Evolutionary conservation across 2,329 filamentous ascomycete species (phyloP), one percentile per base, ranked within the genome.

Genomic region (Xylariaceae sp.): DNA sequence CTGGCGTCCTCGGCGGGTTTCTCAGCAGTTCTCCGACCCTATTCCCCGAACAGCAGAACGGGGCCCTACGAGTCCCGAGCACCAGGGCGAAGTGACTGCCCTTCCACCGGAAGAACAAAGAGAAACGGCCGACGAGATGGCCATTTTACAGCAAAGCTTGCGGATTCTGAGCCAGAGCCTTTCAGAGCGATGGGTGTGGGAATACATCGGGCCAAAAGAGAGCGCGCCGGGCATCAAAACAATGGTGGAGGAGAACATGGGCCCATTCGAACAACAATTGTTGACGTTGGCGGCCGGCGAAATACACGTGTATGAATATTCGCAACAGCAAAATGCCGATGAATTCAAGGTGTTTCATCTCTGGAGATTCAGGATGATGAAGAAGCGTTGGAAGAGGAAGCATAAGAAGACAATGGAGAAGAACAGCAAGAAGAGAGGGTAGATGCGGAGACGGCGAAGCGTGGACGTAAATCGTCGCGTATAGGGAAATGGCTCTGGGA

Each of bases 231-330:
- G 61, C 9, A 65, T 71, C 57, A 67, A 68, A 21, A 68, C 73
- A 26, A 69, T 84, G 71, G 69, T 77, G 4, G 80, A 83, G 60
- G 80, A 81, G 62, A 74, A 70, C 4, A 60, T 83, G 3, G 79
- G 79, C 0, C 78, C 76, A 1, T 81, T 76, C 64, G 79, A 83
- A 64, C 66, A 73, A 44, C 74, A 76, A 55, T 56, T 81, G 15
- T 62, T 82, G 13, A 65, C 71, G 40, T 53, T 80, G 59, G 70
- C 75, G 16, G 72, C 71, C 0, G 76, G 77, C 0, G 65, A 61
- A 13, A 72, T 75, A 3, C 74, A 76, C 42, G 71, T 78, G 3
- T 73, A 67, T 53, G 66, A 71, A 16, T 77, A 70, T 60, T 74
- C 75, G 3, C 70, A 73, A 48, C 63, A 51, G 32, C 58, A 63